A percentile compares a stretch with the other conserved stretches of the same genome.
Conservation (phyloP, 2,329 filamentous ascomycete species). For the Trichophyton rubrum region DNA sequence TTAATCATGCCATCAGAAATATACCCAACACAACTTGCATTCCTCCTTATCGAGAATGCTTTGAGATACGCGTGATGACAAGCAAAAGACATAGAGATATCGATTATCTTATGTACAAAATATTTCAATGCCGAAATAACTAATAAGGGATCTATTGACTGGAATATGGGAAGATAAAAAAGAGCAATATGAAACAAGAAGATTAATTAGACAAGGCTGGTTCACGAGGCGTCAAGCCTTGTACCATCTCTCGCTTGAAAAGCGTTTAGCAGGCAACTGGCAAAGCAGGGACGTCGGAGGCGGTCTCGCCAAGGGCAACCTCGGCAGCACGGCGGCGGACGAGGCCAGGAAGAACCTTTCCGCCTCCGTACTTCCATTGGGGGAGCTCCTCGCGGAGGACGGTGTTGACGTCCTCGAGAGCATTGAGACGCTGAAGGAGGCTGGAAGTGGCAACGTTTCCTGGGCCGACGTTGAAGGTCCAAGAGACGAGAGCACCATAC, state of each 20-base stretch:
- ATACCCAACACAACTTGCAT: too few relatives aligned
- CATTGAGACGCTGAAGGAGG: slow-evolving; percentile 35
- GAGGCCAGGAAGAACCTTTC: slow-evolving; percentile 31
- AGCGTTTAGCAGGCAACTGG: slow-evolving; percentile 10
- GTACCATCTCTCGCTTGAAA: not conserved
- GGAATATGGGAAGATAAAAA: not conserved
- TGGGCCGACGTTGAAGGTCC: slow-evolving; percentile 42
- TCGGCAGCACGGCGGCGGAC: slow-evolving; percentile 34
- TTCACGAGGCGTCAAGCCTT: too few relatives aligned
- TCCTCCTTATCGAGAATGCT: too few relatives aligned
- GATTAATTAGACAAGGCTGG: too few relatives aligned
- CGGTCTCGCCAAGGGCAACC: slow-evolving; percentile 29
- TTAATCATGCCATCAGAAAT: too few relatives aligned
- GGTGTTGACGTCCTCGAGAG: slow-evolving; percentile 30
- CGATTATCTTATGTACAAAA: not conserved
- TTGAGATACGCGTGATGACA: too few relatives aligned
- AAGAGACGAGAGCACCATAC: slow-evolving; percentile 42
- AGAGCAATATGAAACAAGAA: not conserved
- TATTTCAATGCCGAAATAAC: not conserved
- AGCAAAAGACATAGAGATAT: not conserved
- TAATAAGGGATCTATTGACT: not conserved
- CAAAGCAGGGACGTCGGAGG: slow-evolving; percentile 8
- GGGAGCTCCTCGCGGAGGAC: slow-evolving; percentile 37
- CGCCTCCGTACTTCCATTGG: slow-evolving; percentile 36
- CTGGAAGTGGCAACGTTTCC: slow-evolving; percentile 31